These are phyloP conservation scores for Chaetomiaceae sp. DNA, from an alignment of 2,329 filamentous ascomycete species.

Conservation along the genomic window DNA sequence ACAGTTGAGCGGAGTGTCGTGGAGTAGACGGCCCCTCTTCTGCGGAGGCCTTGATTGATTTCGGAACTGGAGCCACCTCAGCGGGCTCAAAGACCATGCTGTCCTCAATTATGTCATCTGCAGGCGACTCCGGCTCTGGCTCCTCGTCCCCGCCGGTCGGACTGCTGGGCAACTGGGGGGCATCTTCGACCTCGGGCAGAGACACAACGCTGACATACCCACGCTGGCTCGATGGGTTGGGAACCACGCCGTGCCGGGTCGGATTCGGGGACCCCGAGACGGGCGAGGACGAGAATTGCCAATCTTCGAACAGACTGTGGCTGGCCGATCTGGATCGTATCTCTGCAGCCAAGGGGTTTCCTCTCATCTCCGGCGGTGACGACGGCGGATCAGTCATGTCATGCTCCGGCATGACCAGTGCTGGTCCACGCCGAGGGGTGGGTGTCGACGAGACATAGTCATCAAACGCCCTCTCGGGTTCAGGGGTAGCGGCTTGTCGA, in stretches of 20 bases:
- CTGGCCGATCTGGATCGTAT: conserved; percentile 44
- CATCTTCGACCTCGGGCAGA: conserved; percentile 15
- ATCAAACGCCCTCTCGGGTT: conserved; percentile 38
- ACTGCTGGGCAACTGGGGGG: conserved; percentile 6
- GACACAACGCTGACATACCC: conserved; percentile 19
- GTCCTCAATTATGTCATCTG: conserved; percentile 21
- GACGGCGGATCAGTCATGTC: conserved; percentile 50
- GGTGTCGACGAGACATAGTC: conserved; percentile 55
- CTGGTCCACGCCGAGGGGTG: conserved; percentile 51
- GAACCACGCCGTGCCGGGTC: conserved; percentile 26
- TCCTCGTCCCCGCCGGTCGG: conserved; percentile 1
- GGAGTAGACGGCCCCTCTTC: conserved; percentile 19
- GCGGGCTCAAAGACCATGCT: conserved; percentile 14
- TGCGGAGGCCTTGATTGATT: neutral
- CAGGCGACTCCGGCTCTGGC: conserved; percentile 6
- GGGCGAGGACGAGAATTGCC: conserved; percentile 52
- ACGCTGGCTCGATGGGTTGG: conserved; percentile 21
- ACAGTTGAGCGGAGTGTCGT: conserved; percentile 15
- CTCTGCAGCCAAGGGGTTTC: conserved; percentile 46
- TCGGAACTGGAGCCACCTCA: neutral
- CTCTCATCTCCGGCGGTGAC: conserved; percentile 50
- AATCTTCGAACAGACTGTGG: conserved; percentile 38
- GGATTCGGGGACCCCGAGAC: conserved; percentile 44
- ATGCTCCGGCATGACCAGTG: conserved; percentile 40
- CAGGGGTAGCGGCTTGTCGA: conserved; percentile 40